Evolutionary conservation across 2,329 filamentous ascomycete species (phyloP).

Genomic region (Thielaviopsis populi): DNA sequence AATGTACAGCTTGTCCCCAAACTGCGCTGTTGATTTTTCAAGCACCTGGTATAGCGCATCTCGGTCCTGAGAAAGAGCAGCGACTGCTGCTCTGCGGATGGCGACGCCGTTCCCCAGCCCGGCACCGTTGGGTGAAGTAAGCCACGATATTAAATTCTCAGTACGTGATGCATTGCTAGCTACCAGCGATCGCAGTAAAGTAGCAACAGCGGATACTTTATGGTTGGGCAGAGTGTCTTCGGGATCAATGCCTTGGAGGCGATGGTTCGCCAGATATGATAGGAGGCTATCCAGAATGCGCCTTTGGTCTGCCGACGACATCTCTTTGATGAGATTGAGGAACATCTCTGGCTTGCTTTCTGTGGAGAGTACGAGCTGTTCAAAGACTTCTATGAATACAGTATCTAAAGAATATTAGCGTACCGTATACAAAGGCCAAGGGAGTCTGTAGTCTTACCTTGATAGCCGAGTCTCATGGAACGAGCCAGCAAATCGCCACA

Average conservation of each 20-base stretch:
- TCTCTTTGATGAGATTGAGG: conserved; percentile 18
- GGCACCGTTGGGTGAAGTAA: conserved; percentile 47
- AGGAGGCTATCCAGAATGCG: conserved; percentile 22
- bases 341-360: conserved; percentile 21
- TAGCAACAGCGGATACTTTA: conserved; percentile 42
- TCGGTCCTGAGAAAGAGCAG: conserved; percentile 38
- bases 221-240: conserved; percentile 19
- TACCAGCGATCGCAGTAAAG: conserved; percentile 38
- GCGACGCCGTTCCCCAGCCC: conserved; percentile 48
- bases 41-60: conserved; percentile 41
- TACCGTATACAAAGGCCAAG: not conserved
- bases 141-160: conserved; percentile 46
- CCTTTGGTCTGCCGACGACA: conserved; percentile 17
- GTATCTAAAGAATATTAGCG: conserved; percentile 13
- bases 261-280: conserved; percentile 31
- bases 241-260: conserved; percentile 26
- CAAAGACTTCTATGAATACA: conserved; percentile 21
- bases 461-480: conserved; percentile 56
- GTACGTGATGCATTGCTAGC: conserved; percentile 34
- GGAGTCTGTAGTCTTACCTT: conserved; percentile 33
- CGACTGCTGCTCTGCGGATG: conserved; percentile 51
- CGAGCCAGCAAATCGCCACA: conserved; percentile 39
- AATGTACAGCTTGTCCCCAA: conserved; percentile 78
- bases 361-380: conserved; percentile 26
- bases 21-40: conserved; percentile 55